Conservation (phyloP, 345 rosid genomes). For the Cardamine chenopodiifolia region DNA sequence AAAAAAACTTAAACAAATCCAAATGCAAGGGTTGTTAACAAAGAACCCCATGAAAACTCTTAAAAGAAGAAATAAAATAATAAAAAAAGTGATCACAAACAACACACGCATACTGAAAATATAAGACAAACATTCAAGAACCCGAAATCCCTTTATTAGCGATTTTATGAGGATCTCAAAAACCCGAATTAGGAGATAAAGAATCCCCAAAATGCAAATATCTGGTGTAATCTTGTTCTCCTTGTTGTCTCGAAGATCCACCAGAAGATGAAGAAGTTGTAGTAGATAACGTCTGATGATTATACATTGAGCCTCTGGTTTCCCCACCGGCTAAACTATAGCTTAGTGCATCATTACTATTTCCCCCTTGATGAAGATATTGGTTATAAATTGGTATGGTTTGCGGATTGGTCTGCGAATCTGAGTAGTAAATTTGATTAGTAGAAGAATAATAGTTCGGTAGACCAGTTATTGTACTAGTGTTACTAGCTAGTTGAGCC, state of each 20-base stretch:
- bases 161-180: constrained; percentile 27
- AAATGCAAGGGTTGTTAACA: constrained; percentile 18
- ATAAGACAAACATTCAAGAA: constrained; percentile 26
- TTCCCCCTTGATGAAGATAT: constrained; percentile 36
- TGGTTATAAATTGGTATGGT: constrained; percentile 30
- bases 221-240: constrained; percentile 35
- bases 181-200: constrained; percentile 37
- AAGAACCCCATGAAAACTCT: constrained; percentile 32
- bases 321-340: constrained; percentile 30
- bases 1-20: constrained; percentile 2
- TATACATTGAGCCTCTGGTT: constrained; percentile 30
- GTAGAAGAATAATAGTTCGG: constrained; percentile 36
- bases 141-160: constrained; percentile 8
- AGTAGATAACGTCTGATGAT: constrained; percentile 29
- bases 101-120: constrained; percentile 27
- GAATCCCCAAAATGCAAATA: constrained; percentile 43
- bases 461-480: constrained; percentile 16
- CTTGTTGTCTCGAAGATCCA: constrained; percentile 42
- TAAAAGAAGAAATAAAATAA: constrained; percentile 31
- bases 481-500: constrained; percentile 53
- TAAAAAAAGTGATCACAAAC: constrained; percentile 35
- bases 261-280: constrained; percentile 40
- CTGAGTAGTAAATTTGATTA: constrained; percentile 34
- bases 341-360: constrained; percentile 27
- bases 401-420: constrained; percentile 37